These are phyloP conservation scores for Phytophthora pistaciae DNA, from an alignment of 352 stramenopile genomes.

Conservation along the genomic window DNA sequence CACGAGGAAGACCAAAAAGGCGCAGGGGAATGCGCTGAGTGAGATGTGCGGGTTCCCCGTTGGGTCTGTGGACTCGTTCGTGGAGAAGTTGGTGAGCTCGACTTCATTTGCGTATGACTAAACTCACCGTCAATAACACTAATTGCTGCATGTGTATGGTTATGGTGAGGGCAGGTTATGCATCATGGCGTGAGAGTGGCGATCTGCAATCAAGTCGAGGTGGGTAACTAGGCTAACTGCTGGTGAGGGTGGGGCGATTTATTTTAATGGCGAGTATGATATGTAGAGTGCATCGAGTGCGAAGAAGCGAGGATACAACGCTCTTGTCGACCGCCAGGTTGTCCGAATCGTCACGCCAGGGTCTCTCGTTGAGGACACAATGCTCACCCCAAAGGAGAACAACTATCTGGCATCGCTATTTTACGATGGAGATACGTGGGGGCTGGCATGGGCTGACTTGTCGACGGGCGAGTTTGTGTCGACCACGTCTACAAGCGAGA, in stretches of 20 bases:
- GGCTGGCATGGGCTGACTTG: conserved; percentile 78
- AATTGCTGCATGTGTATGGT: too few species aligned
- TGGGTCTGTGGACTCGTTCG: conserved; percentile 75
- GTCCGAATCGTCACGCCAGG: conserved; percentile 81
- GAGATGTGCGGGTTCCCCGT: conserved; percentile 86
- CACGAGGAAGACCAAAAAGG: conserved; percentile 73
- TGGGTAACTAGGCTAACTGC: conserved; percentile 13
- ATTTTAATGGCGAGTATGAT: background rate
- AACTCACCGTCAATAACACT: too few species aligned
- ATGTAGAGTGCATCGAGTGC: conserved; percentile 56
- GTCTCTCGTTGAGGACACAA: conserved; percentile 80
- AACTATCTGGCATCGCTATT: conserved; percentile 79
- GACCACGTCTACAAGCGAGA: conserved; percentile 61
- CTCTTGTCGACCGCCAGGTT: conserved; percentile 79
- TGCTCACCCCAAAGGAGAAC: conserved; percentile 81
- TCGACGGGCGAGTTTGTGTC: conserved; percentile 85
- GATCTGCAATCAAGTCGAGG: conserved; percentile 86
- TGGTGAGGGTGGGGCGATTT: background rate
- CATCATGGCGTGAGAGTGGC: conserved; percentile 87
- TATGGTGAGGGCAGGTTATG: conserved; percentile 56
- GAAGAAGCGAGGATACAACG: conserved; percentile 63
- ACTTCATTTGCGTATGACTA: background rate
- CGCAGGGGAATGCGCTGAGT: conserved; percentile 55
- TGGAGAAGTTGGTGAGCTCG: conserved; percentile 76
- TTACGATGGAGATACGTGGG: conserved; percentile 45